Percentiles rank a stretch among this genome's conserved stretches.
Conservation (phyloP, 768 basidiomycete species). For the Suillus spraguei region DNA sequence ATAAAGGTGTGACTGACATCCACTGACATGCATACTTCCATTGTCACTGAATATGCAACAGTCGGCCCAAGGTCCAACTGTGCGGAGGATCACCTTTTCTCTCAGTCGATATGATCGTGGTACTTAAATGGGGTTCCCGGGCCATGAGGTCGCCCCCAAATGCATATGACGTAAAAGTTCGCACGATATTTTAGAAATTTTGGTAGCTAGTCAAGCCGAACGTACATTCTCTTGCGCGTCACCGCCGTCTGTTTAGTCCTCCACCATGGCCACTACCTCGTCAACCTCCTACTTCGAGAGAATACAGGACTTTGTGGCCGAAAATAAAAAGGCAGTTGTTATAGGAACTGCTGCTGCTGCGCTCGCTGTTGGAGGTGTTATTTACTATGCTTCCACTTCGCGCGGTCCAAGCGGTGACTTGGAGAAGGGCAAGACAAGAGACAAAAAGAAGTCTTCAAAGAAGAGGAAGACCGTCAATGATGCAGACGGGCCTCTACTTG, state of each 20-base stretch:
- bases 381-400: constrained; percentile 66
- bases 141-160: neutral
- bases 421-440: constrained; percentile 53
- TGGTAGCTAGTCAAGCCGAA: constrained; percentile 4
- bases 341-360: constrained; percentile 73
- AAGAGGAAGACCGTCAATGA: constrained; percentile 63
- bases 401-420: constrained; percentile 37
- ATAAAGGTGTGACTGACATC: neutral
- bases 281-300: constrained; percentile 53
- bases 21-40: neutral
- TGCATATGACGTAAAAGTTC: constrained; percentile 5
- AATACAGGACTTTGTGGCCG: constrained; percentile 66
- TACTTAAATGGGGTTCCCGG: neutral
- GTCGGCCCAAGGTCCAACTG: no score
- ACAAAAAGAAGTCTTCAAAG: constrained; percentile 52
- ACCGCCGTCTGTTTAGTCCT: neutral
- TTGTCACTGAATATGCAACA: neutral
- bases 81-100: neutral
- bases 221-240: neutral
- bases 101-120: neutral
- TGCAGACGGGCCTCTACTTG: constrained; percentile 74
- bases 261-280: constrained; percentile 21
- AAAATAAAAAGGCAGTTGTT: constrained; percentile 77
- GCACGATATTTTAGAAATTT: constrained; percentile 7
- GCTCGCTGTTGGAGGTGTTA: constrained; percentile 71